Percentiles rank a stretch among this genome's conserved stretches.
These are phyloP conservation scores for Phoma herbarum DNA, from an alignment of 2,329 filamentous ascomycete species.

Conservation along the genomic window DNA sequence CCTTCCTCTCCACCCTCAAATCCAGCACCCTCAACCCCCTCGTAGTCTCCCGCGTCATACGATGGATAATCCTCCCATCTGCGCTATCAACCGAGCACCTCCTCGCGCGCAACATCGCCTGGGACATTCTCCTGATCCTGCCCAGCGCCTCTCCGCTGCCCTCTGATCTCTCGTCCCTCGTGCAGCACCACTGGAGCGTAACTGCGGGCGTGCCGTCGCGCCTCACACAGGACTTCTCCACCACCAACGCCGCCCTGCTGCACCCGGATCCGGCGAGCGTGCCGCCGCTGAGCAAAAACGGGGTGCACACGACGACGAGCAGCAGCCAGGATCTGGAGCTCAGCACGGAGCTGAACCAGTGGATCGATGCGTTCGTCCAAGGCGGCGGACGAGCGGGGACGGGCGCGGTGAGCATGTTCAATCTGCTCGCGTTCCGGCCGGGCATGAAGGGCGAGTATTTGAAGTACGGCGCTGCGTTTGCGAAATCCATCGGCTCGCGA, in stretches of 20 bases:
- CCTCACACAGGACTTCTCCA: constrained; percentile 50
- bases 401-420: constrained; percentile 69
- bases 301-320: constrained; percentile 6
- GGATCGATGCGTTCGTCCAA: constrained; percentile 55
- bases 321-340: constrained; percentile 63
- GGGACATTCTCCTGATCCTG: constrained; percentile 61
- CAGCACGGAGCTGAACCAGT: constrained; percentile 59
- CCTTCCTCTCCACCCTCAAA: constrained; percentile 54
- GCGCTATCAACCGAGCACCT: constrained; percentile 54
- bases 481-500: constrained; percentile 58
- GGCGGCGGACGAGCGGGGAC: constrained; percentile 33
- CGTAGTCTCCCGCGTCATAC: constrained; percentile 54
- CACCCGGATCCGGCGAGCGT: constrained; percentile 47
- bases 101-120: constrained; percentile 53
- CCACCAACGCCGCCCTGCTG: constrained; percentile 51
- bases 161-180: constrained; percentile 27
- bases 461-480: constrained; percentile 66
- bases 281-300: constrained; percentile 48
- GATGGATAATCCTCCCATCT: constrained; percentile 61
- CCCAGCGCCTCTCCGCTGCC: constrained; percentile 41
- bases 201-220: constrained; percentile 57
- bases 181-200: constrained; percentile 49
- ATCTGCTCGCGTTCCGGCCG: constrained; percentile 66
- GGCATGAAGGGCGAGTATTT: constrained; percentile 63
- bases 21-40: constrained; percentile 51